Evolutionary conservation across 768 basidiomycete genomes (phyloP).

Genomic region (Tylopilus felleus): DNA sequence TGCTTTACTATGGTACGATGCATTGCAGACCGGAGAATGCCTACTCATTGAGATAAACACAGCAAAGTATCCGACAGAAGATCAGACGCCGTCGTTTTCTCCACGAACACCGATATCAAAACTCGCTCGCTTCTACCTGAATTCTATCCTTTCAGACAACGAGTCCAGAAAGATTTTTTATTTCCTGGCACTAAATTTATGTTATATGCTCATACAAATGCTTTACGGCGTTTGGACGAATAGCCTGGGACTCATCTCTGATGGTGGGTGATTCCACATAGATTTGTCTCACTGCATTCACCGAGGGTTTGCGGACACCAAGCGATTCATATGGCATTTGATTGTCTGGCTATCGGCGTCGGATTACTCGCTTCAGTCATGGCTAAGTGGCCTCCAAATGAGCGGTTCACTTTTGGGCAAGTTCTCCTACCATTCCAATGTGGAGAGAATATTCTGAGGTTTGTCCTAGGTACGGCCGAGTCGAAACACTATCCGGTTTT

Average conservation of each 20-base stretch:
- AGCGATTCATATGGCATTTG: slow-evolving; percentile 99
- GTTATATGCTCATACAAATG: slow-evolving; percentile 97
- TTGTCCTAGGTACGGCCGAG: slow-evolving; percentile 75
- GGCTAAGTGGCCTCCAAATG: slow-evolving; percentile 96
- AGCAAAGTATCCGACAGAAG: slow-evolving; percentile 54
- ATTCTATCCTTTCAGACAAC: slow-evolving; percentile 85
- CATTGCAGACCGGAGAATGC: background rate
- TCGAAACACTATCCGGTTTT: slow-evolving; percentile 97
- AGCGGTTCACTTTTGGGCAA: slow-evolving; percentile 92
- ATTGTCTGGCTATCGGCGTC: slow-evolving; percentile 95
- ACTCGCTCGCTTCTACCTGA: slow-evolving; percentile 68
- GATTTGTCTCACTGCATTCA: background rate
- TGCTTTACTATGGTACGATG: slow-evolving; percentile 63
- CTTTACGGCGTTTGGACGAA: slow-evolving; percentile 97
- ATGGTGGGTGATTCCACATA: slow-evolving; percentile 56
- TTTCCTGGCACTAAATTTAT: slow-evolving; percentile 91
- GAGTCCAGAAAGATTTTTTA: slow-evolving; percentile 97
- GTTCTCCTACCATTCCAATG: slow-evolving; percentile 19
- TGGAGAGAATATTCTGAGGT: background rate
- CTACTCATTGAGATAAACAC: slow-evolving; percentile 7
- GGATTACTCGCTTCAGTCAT: slow-evolving; percentile 96
- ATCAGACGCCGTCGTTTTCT: slow-evolving; percentile 39
- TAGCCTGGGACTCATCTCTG: slow-evolving; percentile 92
- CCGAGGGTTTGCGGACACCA: slow-evolving; percentile 3
- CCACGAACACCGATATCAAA: slow-evolving; percentile 54